A percentile compares a stretch with the other conserved stretches of the same genome.
Conservation (phyloP, 2,329 filamentous ascomycete genomes). For the Paracamarosporium sp. region DNA sequence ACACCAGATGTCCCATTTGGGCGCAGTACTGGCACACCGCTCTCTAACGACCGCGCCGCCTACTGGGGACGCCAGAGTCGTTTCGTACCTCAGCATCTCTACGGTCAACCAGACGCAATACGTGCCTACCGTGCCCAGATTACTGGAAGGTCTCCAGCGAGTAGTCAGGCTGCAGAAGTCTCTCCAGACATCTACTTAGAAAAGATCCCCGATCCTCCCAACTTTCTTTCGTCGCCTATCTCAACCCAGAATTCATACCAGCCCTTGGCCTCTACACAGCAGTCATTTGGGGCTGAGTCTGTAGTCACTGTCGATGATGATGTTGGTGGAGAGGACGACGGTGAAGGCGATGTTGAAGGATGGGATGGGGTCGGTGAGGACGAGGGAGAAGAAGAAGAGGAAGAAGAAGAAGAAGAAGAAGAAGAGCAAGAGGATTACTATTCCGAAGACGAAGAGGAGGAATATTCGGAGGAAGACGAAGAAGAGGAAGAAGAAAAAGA, state of each 20-base stretch:
- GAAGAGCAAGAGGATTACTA: slow-evolving; percentile 12
- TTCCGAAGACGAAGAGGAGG: slow-evolving; percentile 7
- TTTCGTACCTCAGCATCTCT: slow-evolving; percentile 45
- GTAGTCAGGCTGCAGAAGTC: too few species aligned
- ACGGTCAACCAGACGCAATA: slow-evolving; percentile 41
- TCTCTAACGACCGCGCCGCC: slow-evolving; percentile 27
- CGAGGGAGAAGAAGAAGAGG: slow-evolving; percentile 18
- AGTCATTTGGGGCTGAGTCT: slow-evolving; percentile 7
- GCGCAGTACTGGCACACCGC: slow-evolving; percentile 17
- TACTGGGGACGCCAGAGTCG: slow-evolving; percentile 40
- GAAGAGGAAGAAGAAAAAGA: slow-evolving; percentile 20
- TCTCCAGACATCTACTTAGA: slow-evolving; percentile 27
- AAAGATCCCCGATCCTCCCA: slow-evolving; percentile 20
- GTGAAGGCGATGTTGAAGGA: slow-evolving; percentile 13
- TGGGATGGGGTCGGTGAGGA: slow-evolving; percentile 1
- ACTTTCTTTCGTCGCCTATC: slow-evolving; percentile 28
- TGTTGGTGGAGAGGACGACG: slow-evolving; percentile 13
- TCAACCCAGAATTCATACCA: slow-evolving; percentile 27
- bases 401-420: slow-evolving; percentile 21
- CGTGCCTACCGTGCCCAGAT: slow-evolving; percentile 31
- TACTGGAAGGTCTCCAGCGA: slow-evolving; percentile 12
- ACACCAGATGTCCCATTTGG: slow-evolving; percentile 16
- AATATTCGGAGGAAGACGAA: slow-evolving; percentile 18
- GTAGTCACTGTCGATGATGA: slow-evolving; percentile 16
- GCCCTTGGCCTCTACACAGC: slow-evolving; percentile 10